phyloP scores from a whole-genome alignment of 2,329 filamentous ascomycete genomes.

The Biscogniauxia sp. region DNA sequence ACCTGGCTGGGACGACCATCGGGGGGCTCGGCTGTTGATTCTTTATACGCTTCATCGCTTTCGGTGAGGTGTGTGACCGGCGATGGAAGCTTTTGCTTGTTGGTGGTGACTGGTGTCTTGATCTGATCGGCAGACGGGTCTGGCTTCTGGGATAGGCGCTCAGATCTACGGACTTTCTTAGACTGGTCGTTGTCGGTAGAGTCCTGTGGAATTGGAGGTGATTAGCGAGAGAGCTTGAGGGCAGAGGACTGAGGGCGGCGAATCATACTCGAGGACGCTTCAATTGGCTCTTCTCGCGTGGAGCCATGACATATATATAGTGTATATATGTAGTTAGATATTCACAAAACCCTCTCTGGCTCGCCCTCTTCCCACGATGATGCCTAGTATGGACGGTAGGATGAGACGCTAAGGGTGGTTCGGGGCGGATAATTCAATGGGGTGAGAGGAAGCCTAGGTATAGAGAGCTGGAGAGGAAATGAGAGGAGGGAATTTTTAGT shows the following conservation, averaged over 20 bases:
- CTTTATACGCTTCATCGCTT: slow-evolving; percentile 60
- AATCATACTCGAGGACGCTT: slow-evolving; percentile 70
- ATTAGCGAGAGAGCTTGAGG: slow-evolving; percentile 16
- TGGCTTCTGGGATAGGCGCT: slow-evolving; percentile 61
- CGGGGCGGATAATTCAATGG: no score
- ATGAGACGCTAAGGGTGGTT: not conserved
- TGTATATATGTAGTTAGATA: not conserved
- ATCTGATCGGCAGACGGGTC: slow-evolving; percentile 37
- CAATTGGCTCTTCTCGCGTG: slow-evolving; percentile 77
- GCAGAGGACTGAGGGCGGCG: not conserved
- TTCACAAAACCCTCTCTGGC: not conserved
- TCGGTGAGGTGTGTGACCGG: slow-evolving; percentile 65
- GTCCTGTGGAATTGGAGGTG: slow-evolving; percentile 24
- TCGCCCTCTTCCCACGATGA: not conserved
- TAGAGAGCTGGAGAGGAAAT: not conserved
- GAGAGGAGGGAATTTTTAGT: no score
- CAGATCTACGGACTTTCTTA: slow-evolving; percentile 82
- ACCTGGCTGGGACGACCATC: slow-evolving; percentile 56
- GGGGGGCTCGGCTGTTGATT: slow-evolving; percentile 69
- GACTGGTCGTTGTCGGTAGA: slow-evolving; percentile 56
- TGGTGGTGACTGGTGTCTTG: slow-evolving; percentile 57
- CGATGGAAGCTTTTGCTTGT: slow-evolving; percentile 72
- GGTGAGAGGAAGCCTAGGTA: not conserved
- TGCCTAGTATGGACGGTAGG: not conserved
- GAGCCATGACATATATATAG: slow-evolving; percentile 55